These are phyloP conservation scores for Cladorrhinum sp. DNA, from an alignment of 2,329 filamentous ascomycete species.

Conservation along the genomic window DNA sequence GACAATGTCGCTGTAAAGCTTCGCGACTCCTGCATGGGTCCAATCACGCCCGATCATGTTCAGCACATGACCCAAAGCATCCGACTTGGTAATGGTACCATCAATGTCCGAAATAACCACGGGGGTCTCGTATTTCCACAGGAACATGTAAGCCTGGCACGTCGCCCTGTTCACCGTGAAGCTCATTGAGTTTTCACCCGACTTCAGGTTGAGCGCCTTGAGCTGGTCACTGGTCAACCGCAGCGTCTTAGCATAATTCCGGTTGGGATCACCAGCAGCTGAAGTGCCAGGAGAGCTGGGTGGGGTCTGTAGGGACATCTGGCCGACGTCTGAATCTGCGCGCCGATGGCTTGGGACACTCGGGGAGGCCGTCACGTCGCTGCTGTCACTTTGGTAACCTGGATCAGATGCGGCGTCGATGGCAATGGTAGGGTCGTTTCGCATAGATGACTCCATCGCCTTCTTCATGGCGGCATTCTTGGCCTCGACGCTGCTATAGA, in stretches of 20 bases:
- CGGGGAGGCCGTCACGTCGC: constrained; percentile 52
- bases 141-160: constrained; percentile 87
- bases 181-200: constrained; percentile 88
- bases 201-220: constrained; percentile 75
- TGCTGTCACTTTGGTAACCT: constrained; percentile 91
- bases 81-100: constrained; percentile 97
- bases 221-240: constrained; percentile 93
- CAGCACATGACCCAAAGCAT: constrained; percentile 87
- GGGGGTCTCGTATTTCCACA: constrained; percentile 87
- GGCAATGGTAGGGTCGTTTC: constrained; percentile 49
- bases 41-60: constrained; percentile 97
- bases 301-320: constrained; percentile 57
- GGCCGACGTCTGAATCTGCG: constrained; percentile 64
- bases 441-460: constrained; percentile 51
- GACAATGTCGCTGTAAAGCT: constrained; percentile 92
- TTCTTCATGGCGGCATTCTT: constrained; percentile 81
- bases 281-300: constrained; percentile 68
- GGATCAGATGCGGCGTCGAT: constrained; percentile 88
- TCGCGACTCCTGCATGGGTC: constrained; percentile 95
- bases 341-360: constrained; percentile 53
- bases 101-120: constrained; percentile 99
- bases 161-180: constrained; percentile 96
- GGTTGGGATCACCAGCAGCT: constrained; percentile 65
- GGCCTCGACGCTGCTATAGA: constrained; percentile 95
- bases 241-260: constrained; percentile 94